A percentile compares a stretch with the other conserved stretches of the same genome.
Conservation (phyloP, 495 filamentous ascomycete genomes). For the Hypoxylon fuscum region DNA sequence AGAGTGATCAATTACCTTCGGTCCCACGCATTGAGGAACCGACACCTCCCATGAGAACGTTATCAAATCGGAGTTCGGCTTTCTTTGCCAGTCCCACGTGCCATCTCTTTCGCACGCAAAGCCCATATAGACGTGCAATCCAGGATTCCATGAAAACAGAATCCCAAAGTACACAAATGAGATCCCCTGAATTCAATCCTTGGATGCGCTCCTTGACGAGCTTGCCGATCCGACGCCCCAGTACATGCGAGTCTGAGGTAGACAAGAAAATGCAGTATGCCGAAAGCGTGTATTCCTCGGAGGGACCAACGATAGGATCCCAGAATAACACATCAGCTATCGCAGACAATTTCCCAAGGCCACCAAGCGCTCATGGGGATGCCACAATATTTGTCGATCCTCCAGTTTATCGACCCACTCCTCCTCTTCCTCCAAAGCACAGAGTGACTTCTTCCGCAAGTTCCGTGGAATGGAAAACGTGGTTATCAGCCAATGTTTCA, state of each 20-base stretch:
- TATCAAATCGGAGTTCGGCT: constrained; percentile 43
- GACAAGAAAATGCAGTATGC: constrained; percentile 47
- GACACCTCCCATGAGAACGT: constrained; percentile 16
- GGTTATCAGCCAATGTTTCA: constrained; percentile 60
- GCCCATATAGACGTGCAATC: constrained; percentile 65
- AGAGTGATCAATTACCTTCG: neutral
- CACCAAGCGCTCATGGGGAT: constrained; percentile 32
- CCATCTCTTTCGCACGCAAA: constrained; percentile 60
- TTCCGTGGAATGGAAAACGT: constrained; percentile 63
- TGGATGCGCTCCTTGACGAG: constrained; percentile 56
- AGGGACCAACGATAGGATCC: constrained; percentile 8
- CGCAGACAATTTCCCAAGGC: constrained; percentile 13
- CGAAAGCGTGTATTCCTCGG: constrained; percentile 56
- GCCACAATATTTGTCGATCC: constrained; percentile 42
- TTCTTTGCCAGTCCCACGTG: constrained; percentile 57
- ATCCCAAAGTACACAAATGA: constrained; percentile 30
- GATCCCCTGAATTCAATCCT: constrained; percentile 55
- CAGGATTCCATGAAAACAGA: constrained; percentile 51
- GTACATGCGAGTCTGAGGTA: constrained; percentile 43
- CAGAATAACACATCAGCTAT: constrained; percentile 9
- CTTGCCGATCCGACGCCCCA: constrained; percentile 40
- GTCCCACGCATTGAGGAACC: constrained; percentile 7
- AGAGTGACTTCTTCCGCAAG: constrained; percentile 52
- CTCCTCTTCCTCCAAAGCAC: constrained; percentile 39
- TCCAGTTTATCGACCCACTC: constrained; percentile 35